Percentiles rank a stretch among this genome's conserved stretches.
Evolutionary conservation across 805 yeast genomes (phyloP).

Genomic region (Myxozyma monticola): DNA sequence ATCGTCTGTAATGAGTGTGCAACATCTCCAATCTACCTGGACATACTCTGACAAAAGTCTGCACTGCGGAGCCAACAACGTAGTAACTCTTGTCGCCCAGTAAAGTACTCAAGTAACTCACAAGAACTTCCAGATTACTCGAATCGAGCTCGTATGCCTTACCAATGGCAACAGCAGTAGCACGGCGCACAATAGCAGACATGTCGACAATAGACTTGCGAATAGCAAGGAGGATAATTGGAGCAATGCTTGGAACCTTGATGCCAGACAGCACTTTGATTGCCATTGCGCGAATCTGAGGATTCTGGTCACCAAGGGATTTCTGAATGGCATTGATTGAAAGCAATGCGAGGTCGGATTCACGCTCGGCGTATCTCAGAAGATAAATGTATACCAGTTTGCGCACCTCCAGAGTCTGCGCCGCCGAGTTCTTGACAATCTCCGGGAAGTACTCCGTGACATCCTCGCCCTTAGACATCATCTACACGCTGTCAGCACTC

Average conservation of each 20-base stretch:
- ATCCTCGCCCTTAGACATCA: conserved; percentile 43
- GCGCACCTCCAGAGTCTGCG: conserved; percentile 62
- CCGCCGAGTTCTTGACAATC: conserved; percentile 83
- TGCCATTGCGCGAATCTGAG: conserved; percentile 68
- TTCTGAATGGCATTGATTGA: conserved; percentile 92
- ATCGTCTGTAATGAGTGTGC: conserved; percentile 68
- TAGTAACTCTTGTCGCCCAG: conserved; percentile 63
- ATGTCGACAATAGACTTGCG: conserved; percentile 68
- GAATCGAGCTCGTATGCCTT: conserved; percentile 52
- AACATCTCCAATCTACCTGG: conserved; percentile 61
- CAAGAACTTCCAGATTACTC: conserved; percentile 51
- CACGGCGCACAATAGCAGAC: conserved; percentile 74
- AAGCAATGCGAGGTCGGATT: conserved; percentile 85
- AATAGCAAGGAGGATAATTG: conserved; percentile 72
- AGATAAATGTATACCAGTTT: conserved; percentile 76
- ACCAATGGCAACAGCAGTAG: conserved; percentile 73
- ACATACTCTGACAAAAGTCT: conserved; percentile 54
- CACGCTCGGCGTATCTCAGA: conserved; percentile 71
- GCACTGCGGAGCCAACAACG: conserved; percentile 71
- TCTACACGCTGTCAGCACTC: conserved; percentile 10
- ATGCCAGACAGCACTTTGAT: conserved; percentile 82
- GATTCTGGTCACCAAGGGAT: conserved; percentile 66
- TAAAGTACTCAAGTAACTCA: conserved; percentile 50
- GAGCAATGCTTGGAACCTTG: conserved; percentile 73
- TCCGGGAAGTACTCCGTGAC: conserved; percentile 67